Evolutionary conservation across 202 grass and related monocot species (phyloP), one percentile per base, ranked within the genome.

Genomic region (Eragrostis tef): DNA sequence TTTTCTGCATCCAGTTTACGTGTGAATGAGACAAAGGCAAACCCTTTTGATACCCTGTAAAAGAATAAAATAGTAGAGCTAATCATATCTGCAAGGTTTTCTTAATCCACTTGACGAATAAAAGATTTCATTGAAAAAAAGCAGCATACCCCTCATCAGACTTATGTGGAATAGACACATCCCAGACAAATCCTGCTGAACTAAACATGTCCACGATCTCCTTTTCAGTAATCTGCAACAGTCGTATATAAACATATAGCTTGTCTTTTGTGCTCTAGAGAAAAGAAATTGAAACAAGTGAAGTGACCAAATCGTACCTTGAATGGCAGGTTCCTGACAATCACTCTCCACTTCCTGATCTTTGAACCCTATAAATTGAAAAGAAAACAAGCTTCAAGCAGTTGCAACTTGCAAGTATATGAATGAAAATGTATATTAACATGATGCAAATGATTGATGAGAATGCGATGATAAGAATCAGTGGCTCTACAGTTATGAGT

Each of bases 21-120:
- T 67, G 90, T 98, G 79, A 98, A 98, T 67, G 96, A 98, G 46
- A 98, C 90, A 83, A 98, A 98, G 80, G 92, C 96, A 88, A 98
- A 98, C 48, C 96, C 96, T 88, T 98, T 98, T 53, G 96, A 98
- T 59, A 83, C 67, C 81, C 96, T 98, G 89, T 79, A 88, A 90
- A 86, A 11, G 0, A 74, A 36, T 57, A 65, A 88, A 80, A 59
- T 12, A 78, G 45, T 25, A 78, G 45, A 63, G 31, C 11, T 71
- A 73, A 76, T 51, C 51, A 79, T 70, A 82, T 79, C 17, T 41
- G 63, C 46, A 52, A 34, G 79, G 48, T 83, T 85, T 83, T 21
- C 54, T 86, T 78, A 69, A 70, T 11, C 11, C 52, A 84, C 41
- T 45, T 75, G 27, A 61, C 50, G 31, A 64, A 72, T 60, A 84